Percentiles rank a stretch among this genome's conserved stretches.
Evolutionary conservation across 208 protist genomes (phyloP).

Genomic region (Leishmania braziliensis): DNA sequence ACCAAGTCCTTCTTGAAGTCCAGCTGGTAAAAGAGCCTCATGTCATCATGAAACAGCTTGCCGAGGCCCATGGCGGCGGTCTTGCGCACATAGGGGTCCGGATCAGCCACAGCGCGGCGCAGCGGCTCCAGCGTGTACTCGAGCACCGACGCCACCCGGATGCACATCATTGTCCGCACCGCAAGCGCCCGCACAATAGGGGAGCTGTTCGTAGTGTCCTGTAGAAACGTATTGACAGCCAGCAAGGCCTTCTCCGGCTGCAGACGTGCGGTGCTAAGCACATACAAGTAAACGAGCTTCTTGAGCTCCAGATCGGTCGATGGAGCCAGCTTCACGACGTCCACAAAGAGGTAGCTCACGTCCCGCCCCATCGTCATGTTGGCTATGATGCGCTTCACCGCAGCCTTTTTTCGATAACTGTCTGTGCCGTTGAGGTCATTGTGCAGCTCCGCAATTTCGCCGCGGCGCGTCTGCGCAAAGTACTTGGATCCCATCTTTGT

Average conservation of each 20-base stretch:
- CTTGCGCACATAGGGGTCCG: slow-evolving; percentile 99
- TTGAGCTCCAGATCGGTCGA: slow-evolving; percentile 99
- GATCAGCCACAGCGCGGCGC: slow-evolving; percentile 84
- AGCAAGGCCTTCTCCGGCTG: slow-evolving; percentile 98
- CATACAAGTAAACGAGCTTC: slow-evolving; percentile 99
- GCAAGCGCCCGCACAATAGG: slow-evolving; percentile 98
- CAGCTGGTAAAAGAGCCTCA: slow-evolving; percentile 95
- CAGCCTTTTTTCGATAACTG: slow-evolving; percentile 91
- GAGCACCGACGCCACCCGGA: slow-evolving; percentile 97
- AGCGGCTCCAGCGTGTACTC: slow-evolving; percentile 99
- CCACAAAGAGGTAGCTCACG: slow-evolving; percentile 95
- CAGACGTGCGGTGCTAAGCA: slow-evolving; percentile 99
- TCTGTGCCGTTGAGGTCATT: slow-evolving; percentile 92
- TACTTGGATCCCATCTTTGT: slow-evolving; percentile 63
- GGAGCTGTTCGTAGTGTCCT: slow-evolving; percentile 95
- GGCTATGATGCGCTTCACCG: slow-evolving; percentile 99
- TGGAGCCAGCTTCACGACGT: slow-evolving; percentile 98
- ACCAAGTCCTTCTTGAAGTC: slow-evolving; percentile 88
- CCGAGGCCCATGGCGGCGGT: slow-evolving; percentile 98
- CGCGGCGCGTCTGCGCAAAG: slow-evolving; percentile 74
- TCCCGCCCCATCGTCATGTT: slow-evolving; percentile 99
- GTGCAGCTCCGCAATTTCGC: slow-evolving; percentile 94
- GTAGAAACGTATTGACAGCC: slow-evolving; percentile 98
- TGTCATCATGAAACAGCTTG: slow-evolving; percentile 98
- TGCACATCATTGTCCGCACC: slow-evolving; percentile 99